phyloP scores from a whole-genome alignment of 2,329 filamentous ascomycete species.

The Venturia effusa region DNA sequence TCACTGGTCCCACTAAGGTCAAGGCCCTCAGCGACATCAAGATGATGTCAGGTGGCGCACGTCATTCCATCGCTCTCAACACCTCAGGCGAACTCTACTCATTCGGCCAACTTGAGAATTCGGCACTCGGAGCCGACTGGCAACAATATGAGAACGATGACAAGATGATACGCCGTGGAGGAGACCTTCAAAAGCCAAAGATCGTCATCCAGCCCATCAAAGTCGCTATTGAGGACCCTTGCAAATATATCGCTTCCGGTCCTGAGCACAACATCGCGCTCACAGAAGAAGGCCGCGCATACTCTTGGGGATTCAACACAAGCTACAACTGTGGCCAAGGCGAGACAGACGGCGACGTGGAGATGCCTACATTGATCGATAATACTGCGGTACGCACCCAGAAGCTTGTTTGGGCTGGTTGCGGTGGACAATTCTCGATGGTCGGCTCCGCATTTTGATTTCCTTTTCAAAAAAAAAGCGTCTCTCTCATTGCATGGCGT shows the following conservation, averaged over 20 bases:
- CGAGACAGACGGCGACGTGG: constrained; percentile 57
- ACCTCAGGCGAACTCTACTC: constrained; percentile 43
- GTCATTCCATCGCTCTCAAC: constrained; percentile 58
- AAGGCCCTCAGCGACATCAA: constrained; percentile 52
- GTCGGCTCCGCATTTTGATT: neutral
- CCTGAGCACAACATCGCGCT: constrained; percentile 67
- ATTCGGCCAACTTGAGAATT: constrained; percentile 51
- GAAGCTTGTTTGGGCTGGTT: constrained; percentile 66
- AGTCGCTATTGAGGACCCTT: constrained; percentile 36
- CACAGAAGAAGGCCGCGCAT: constrained; percentile 57
- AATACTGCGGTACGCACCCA: constrained; percentile 72
- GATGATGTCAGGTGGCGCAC: constrained; percentile 59
- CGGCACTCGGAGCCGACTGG: constrained; percentile 37
- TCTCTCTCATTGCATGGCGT: neutral
- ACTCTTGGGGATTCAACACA: constrained; percentile 69
- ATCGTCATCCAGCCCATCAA: constrained; percentile 58
- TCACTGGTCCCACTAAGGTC: constrained; percentile 56
- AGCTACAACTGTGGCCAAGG: constrained; percentile 75
- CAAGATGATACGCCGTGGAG: constrained; percentile 34
- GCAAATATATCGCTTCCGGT: constrained; percentile 33
- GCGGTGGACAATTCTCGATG: constrained; percentile 76
- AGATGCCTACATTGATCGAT: constrained; percentile 67
- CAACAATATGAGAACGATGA: constrained; percentile 28
- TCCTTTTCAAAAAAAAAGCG: too few species aligned
- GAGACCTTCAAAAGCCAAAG: constrained; percentile 54